Base-by-base conservation (phyloP, 2,329 filamentous ascomycete species). In the Aspergillus quadricinctus region DNA sequence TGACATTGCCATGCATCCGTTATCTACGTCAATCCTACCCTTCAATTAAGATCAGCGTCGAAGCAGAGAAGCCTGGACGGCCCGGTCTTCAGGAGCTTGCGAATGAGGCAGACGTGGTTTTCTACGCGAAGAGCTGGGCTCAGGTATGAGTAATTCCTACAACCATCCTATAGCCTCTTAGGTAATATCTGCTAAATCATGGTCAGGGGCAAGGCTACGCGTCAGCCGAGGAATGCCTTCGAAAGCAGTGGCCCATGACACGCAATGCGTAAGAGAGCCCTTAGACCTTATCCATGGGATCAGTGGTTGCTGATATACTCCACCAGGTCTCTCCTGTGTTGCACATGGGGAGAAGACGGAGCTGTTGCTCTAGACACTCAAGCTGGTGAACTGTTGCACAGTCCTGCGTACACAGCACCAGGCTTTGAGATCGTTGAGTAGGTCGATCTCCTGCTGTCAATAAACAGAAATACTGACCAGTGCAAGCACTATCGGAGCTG, bases 41-140 rank as follows among this genome's bases (percentile, higher is more conserved):
- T 27, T 67, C 63, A 4, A 75, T 78, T 49, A 78, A 65, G 49
- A 75, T 90, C 66, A 91, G 88, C 69, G 83, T 90, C 53, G 88
- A 91, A 71, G 75, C 88, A 45, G 88, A 91, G 74, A 90, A 89
- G 68, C 87, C 88, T 2, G 79, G 78, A 11, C 80, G 88, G 10
- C 69, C 73, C 28, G 86, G 85, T 2, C 77, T 90, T 54, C 73
- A 77, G 50, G 77, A 82, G 28, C 78, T 90, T 49, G 86, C 86
- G 27, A 76, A 77, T 40, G 77, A 81, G 62, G 87, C 86, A 25
- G 85, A 90, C 66, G 80, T 89, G 19, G 83, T 90, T n/a, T 89
- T 90, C 69, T 90, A 87, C 72, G 89, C 88, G 11, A 83, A 81
- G 64, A 79, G 78, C 51, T 91, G 88, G 88, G 88, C 88, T 57